phyloP scores from a whole-genome alignment of 768 basidiomycete genomes.

The Mycena pura region DNA sequence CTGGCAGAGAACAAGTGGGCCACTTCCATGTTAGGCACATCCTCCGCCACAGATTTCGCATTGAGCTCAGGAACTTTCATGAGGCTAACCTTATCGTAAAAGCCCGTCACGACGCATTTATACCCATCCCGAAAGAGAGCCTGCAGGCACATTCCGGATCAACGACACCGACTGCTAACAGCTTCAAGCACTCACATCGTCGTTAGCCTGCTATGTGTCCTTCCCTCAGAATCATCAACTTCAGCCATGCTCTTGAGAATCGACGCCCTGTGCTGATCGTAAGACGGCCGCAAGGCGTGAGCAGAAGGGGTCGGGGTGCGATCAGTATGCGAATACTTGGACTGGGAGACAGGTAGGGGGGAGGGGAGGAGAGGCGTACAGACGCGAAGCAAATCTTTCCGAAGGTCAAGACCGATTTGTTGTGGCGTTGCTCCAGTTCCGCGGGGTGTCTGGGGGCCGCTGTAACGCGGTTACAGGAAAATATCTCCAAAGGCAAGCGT shows the following conservation, averaged over 20 bases:
- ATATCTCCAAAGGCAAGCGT: background rate
- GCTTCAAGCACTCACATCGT: background rate
- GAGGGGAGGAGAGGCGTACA: background rate
- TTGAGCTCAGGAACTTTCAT: background rate
- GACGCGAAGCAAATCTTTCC: background rate
- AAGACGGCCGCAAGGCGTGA: constrained; percentile 1
- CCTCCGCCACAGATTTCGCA: background rate
- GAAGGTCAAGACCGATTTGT: background rate
- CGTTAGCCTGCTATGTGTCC: background rate
- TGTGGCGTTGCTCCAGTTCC: background rate
- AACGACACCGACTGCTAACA: background rate
- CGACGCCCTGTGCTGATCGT: background rate
- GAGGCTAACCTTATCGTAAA: constrained; percentile 8
- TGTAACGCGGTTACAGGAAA: background rate
- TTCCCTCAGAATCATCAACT: background rate
- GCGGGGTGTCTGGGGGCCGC: background rate
- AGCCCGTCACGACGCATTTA: constrained; percentile 20
- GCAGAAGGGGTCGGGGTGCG: background rate
- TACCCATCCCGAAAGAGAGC: constrained; percentile 23
- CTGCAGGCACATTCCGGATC: background rate
- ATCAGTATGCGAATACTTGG: background rate
- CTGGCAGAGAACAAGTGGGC: background rate
- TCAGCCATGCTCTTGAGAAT: background rate
- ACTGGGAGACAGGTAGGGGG: background rate
- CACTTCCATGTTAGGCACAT: background rate